Evolutionary conservation across 768 basidiomycete genomes (phyloP).

Genomic region (Leccinellum rugosiceps): DNA sequence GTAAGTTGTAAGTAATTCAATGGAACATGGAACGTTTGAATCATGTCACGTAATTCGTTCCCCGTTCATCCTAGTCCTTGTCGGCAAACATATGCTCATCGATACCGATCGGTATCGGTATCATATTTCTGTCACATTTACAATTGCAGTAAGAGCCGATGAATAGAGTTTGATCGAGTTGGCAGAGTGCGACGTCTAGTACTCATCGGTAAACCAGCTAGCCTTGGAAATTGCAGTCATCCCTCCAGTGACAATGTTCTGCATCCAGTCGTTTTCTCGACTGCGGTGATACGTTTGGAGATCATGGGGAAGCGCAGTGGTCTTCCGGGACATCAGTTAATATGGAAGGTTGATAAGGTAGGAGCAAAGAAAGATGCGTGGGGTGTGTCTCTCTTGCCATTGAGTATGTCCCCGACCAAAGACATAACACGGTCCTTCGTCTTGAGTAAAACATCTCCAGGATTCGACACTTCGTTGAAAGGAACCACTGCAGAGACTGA

Average conservation of each 20-base stretch:
- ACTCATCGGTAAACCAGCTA: background rate
- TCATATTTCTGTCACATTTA: background rate
- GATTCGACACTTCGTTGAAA: background rate
- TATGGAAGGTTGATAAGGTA: background rate
- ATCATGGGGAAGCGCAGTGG: background rate
- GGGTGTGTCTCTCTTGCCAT: background rate
- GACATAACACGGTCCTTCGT: background rate
- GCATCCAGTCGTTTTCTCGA: background rate
- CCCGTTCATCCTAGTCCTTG: background rate
- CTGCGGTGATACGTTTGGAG: background rate
- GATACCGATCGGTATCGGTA: background rate
- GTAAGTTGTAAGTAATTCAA: background rate
- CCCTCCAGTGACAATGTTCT: background rate
- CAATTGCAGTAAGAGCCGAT: background rate
- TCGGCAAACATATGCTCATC: background rate
- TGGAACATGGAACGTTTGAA: background rate
- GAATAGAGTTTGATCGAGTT: background rate
- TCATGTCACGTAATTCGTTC: background rate
- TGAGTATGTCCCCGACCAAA: background rate
- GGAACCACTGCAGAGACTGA: background rate
- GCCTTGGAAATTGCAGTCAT: background rate
- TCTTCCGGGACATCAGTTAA: background rate
- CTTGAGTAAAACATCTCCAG: background rate
- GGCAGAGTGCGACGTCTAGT: background rate
- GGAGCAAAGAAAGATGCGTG: background rate